Base-by-base conservation (phyloP, 768 basidiomycete genomes). In the Calvatia gigantea region DNA sequence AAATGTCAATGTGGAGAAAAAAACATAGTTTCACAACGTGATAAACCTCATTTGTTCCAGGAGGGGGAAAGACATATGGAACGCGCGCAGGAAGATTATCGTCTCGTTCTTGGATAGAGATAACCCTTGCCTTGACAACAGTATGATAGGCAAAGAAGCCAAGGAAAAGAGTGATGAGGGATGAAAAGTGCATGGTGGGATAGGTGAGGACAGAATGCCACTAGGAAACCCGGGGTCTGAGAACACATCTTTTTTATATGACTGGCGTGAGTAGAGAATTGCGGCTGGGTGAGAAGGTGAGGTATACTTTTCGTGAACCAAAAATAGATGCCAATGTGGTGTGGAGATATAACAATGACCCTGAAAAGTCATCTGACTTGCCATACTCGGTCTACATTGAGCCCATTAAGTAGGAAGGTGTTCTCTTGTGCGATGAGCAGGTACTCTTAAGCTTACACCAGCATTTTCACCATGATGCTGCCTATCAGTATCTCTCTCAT, bases 11-110 rank as follows among this genome's bases (percentile, higher is more conserved):
- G 25, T 21, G 11, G 51, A 28, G 27, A 8, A 28, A 5, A 11
- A 3, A 47, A 15, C 11, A 3, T 6, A 23, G 17, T 29, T 28
- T 11, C 2, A 15, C 15, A 17, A 19, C n/a, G 12, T 12, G 37
- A 48, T 62, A 55, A 23, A 69, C 70, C 12, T 66, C 54, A 43
- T 68, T 58, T 2, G 66, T 67, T 19, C 70, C 69, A 17, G 75
- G 74, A 3, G 67, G 47, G 2, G 75, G 75, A 50, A 75, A 72
- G 6, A 75, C 61, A 32, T 77, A 77, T 3, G 75, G 75, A 29
- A 77, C 71, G 15, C 75, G 70, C 17, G 75, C 75, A 45, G 75
- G 73, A 27, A 72, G 59, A 41, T 72, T 64, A 57, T 72, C 69
- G 51, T 77, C 74, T 25, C 73, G 65, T 33, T 56, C 58, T n/a